phyloP scores from a whole-genome alignment of 2,329 filamentous ascomycete species.

The Neofusicoccum sp. region DNA sequence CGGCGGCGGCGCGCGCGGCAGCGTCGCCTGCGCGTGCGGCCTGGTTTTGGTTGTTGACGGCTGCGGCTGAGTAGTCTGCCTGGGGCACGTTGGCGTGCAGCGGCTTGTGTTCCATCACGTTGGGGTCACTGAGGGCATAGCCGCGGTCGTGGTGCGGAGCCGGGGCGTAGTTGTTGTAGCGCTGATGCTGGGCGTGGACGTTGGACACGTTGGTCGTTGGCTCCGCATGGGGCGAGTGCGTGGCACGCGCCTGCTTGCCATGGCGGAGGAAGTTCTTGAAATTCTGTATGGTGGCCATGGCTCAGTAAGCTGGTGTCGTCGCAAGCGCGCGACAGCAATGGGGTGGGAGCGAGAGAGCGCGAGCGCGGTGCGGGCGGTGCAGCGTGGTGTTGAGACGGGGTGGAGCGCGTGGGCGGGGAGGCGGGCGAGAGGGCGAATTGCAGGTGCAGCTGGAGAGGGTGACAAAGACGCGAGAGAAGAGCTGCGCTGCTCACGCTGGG shows the following conservation, averaged over 20 bases:
- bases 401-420: constrained; percentile 3
- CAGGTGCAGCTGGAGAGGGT: constrained; percentile 5
- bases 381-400: not conserved
- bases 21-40: constrained; percentile 66
- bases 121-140: constrained; percentile 58
- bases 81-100: constrained; percentile 49
- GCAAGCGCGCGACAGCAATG: constrained; percentile 3
- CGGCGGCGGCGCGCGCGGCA: constrained; percentile 62
- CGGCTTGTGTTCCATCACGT: constrained; percentile 59
- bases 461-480: constrained; percentile 14
- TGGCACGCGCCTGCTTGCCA: constrained; percentile 85
- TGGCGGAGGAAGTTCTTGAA: constrained; percentile 98
- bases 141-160: constrained; percentile 56
- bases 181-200: constrained; percentile 57
- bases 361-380: not conserved
- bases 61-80: constrained; percentile 60
- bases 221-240: constrained; percentile 58
- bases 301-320: constrained; percentile 23
- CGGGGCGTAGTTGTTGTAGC: constrained; percentile 37
- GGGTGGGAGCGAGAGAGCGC: constrained; percentile 1
- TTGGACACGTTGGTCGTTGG: constrained; percentile 62
- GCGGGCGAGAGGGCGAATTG: constrained; percentile 7
- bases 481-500: not conserved
- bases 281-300: constrained; percentile 79
- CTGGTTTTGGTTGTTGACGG: constrained; percentile 62